Percentiles rank a stretch among this genome's conserved stretches.
Evolutionary conservation across 2,329 filamentous ascomycete genomes (phyloP).

Genomic region (Metarhizium album): DNA sequence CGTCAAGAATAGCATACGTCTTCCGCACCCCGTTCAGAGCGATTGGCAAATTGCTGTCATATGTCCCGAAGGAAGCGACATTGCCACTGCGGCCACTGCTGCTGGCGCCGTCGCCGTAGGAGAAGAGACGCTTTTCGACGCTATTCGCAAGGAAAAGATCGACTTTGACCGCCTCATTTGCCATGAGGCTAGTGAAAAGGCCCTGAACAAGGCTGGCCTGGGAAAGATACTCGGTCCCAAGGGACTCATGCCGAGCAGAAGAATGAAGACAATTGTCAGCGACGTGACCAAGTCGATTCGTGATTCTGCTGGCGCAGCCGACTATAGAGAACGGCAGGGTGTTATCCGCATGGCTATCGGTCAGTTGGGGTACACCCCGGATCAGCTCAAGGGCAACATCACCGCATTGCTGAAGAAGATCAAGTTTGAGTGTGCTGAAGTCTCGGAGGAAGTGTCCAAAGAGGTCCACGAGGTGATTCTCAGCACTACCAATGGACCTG

Average conservation of each 20-base stretch:
- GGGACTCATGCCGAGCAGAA: constrained; percentile 84
- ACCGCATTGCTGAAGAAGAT: constrained; percentile 63
- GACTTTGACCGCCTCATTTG: constrained; percentile 86
- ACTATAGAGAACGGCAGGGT: constrained; percentile 78
- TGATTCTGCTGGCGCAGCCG: constrained; percentile 72
- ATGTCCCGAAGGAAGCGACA: constrained; percentile 67
- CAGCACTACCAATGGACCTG: constrained; percentile 78
- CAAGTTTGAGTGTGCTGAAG: constrained; percentile 65
- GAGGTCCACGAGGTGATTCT: constrained; percentile 56
- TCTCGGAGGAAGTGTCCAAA: constrained; percentile 45
- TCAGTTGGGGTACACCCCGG: constrained; percentile 78
- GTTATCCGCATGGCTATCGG: constrained; percentile 85
- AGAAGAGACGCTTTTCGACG: constrained; percentile 74
- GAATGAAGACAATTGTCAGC: constrained; percentile 79
- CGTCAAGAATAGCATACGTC: constrained; percentile 74
- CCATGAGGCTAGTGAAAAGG: constrained; percentile 65
- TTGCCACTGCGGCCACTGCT: constrained; percentile 60
- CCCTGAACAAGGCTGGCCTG: constrained; percentile 70
- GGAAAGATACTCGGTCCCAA: constrained; percentile 77
- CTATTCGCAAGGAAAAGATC: constrained; percentile 62
- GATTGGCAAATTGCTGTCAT: constrained; percentile 86
- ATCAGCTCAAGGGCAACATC: constrained; percentile 77
- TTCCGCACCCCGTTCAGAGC: constrained; percentile 83
- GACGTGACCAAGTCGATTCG: constrained; percentile 65
- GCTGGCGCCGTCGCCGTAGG: constrained; percentile 78